These are phyloP conservation scores for Kodamaea ohmeri DNA, from an alignment of 1,139 yeast genomes.

Conservation along the genomic window DNA sequence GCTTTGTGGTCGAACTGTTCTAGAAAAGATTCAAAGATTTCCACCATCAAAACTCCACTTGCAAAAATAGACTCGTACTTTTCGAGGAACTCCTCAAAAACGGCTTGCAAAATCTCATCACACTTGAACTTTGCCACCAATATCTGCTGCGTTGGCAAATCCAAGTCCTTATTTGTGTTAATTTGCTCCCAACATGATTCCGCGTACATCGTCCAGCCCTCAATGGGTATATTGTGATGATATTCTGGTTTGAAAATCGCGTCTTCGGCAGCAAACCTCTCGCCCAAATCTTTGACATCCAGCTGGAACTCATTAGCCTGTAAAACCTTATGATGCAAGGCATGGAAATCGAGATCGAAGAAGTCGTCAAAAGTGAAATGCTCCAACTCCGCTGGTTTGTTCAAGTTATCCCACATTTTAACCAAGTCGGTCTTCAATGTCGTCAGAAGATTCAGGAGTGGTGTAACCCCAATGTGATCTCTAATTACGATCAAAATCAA, in stretches of 20 bases:
- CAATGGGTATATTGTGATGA: slow-evolving; percentile 86
- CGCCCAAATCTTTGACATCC: slow-evolving; percentile 66
- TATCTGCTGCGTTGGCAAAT: slow-evolving; percentile 93
- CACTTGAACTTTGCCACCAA: slow-evolving; percentile 93
- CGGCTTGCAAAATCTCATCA: slow-evolving; percentile 70
- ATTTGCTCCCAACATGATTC: slow-evolving; percentile 93
- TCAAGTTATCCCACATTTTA: slow-evolving; percentile 74
- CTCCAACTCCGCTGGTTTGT: slow-evolving; percentile 65
- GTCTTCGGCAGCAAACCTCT: slow-evolving; percentile 47
- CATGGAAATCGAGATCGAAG: slow-evolving; percentile 79
- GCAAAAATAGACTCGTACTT: slow-evolving; percentile 26
- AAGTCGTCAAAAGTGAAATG: slow-evolving; percentile 63
- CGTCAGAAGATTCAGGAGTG: slow-evolving; percentile 64
- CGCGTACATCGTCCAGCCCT: slow-evolving; percentile 94
- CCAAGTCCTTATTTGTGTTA: slow-evolving; percentile 87
- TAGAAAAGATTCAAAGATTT: slow-evolving; percentile 45
- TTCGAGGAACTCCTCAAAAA: slow-evolving; percentile 46
- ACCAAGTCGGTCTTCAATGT: slow-evolving; percentile 70
- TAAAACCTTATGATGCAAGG: slow-evolving; percentile 81
- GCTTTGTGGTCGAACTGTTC: slow-evolving; percentile 65
- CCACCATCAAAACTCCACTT: slow-evolving; percentile 25
- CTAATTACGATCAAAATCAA: slow-evolving; percentile 83
- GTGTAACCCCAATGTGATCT: slow-evolving; percentile 88
- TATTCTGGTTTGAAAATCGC: slow-evolving; percentile 65
- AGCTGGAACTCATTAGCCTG: slow-evolving; percentile 70